Evolutionary conservation across 805 yeast genomes (phyloP), one percentile per base, ranked within the genome.

Genomic region (Saccharomyces eubayanus): DNA sequence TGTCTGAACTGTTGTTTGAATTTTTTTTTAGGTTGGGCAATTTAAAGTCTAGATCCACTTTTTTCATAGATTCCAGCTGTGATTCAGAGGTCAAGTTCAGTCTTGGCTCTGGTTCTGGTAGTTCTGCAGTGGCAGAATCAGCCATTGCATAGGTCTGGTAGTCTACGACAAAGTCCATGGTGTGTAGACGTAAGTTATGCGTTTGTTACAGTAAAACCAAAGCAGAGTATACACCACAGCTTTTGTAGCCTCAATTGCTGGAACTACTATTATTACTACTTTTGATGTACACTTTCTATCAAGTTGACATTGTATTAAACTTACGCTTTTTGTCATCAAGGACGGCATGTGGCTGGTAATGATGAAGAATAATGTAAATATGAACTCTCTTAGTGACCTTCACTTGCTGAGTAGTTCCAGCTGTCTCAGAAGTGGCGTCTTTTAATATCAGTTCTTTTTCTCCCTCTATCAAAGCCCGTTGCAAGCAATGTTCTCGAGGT

Each of bases 131-230:
- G 65, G 71, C 30, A 66, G 56, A 11, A 63, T 64, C 56, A 52
- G 48, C 55, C 62, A 59, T 46, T 66, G 72, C 75, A 62, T 52
- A 78, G 61, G 66, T 77, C 72, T 61, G 83, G 62, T 20, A 82
- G 79, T 54, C 85, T 16, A 36, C 43, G 62, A 31, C 79, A 66
- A 54, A 83, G 64, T 61, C 85, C 75, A 49, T 72, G 21, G 4
- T 16, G 5, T 1, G 12, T 6, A 36, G 24, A 36, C 21, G 6
- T 36, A 21, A 36, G 11, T 36, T 6, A 11, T 11, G 10, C 21
- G 16, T 14, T 16, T 16, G 24, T 5, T 36, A 6, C 24, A 16
- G 16, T 16, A 36, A 9, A 9, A 5, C 6, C 9, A 1, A 16
- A 36, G 9, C 30, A 16, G 21, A 12, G 11, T 12, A 47, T 12